Base-by-base conservation (phyloP, 2,329 filamentous ascomycete species). In the Alternaria novae-zelandiae region DNA sequence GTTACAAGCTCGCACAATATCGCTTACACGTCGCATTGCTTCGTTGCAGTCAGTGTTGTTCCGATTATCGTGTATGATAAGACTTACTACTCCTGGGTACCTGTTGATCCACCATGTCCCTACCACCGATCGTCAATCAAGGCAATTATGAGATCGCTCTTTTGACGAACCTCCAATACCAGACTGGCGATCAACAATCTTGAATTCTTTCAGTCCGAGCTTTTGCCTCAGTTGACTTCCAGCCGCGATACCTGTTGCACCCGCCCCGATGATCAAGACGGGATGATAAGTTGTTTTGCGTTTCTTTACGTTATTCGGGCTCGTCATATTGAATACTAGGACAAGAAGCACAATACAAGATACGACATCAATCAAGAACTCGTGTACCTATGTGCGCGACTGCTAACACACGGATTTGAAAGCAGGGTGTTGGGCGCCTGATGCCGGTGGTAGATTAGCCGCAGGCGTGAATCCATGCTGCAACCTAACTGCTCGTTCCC, bases 1-100 rank as follows among this genome's bases (percentile, higher is more conserved):
- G 5, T 41, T 41, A 11, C 2, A 0, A 41, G 36, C 36, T 5
- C n/a, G 15, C 28, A 28, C 15, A 10, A 50, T 17, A 17, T 50
- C 47, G 28, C 47, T n/a, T 50, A 50, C 47, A 50, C 47, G 15
- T 50, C 47, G 47, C 47, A 50, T 50, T 50, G 47, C 47, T 50
- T 25, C 15, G 9, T 28, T 13, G 8, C n/a, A 6, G 47, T 50
- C 17, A 50, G 47, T 50, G 10, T 20, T 50, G 10, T n/a, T 13
- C n/a, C 28, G 25, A 8, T 30, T 10, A 13, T 50, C 25, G 5
- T 30, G 13, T 3, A 28, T 4, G 20, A 30, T 41, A 5, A 30
- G 23, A 50, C 47, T 50, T 50, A 50, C 47, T 21, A 50, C 47
- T 50, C 47, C 47, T 15, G 50, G 50, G n/a, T 36, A 53, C 8